Base-by-base conservation (phyloP, 2,329 filamentous ascomycete species). In the Phyllachora maydis region DNA sequence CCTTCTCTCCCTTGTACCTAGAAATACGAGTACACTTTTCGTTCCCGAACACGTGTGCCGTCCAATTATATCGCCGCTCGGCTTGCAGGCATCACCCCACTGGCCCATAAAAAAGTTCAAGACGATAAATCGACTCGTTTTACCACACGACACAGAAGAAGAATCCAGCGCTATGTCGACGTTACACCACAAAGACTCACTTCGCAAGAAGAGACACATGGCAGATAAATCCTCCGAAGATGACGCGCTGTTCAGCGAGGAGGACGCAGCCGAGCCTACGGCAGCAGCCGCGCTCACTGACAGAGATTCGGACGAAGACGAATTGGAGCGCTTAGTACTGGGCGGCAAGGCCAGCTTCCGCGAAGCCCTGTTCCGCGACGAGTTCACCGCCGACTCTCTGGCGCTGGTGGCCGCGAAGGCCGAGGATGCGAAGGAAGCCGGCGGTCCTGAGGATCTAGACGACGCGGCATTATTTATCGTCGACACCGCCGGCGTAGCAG, bases 391-490 rank as follows among this genome's bases (percentile, higher is more conserved):
- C 23, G 36, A 35, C 20, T 25, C 32, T 15, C 30, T 29, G 18
- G 33, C 30, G 2, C 28, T 35, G 3, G 30, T 32, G 2, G 26
- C 27, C 15, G 23, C 26, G 10, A 14, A 26, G 4, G 24, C 17
- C 6, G n/a, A 24, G 14, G 28, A 28, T n/a, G 32, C 17, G 11
- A 26, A 29, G 8, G 29, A 35, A 3, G 23, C 29, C 14, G 32
- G 35, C 1, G 34, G 35, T 15, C 33, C 39, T 7, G 41, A 37
- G 26, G 35, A 42, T n/a, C 27, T 81, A 23, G 72, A 75, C 26
- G 82, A 93, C 52, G 66, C 69, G 25, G 75, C 85, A 46, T 60
- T 92, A 21, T 92, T 92, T 51, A 76, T 82, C 47, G 61, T 85
- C 32, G 82, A 93, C 43, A 63, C 72, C 1, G 68, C 65, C 19